A percentile compares a stretch with the other conserved stretches of the same genome.
phyloP scores from a whole-genome alignment of 2,329 filamentous ascomycete species.

The Cucurbitaria berberidis region DNA sequence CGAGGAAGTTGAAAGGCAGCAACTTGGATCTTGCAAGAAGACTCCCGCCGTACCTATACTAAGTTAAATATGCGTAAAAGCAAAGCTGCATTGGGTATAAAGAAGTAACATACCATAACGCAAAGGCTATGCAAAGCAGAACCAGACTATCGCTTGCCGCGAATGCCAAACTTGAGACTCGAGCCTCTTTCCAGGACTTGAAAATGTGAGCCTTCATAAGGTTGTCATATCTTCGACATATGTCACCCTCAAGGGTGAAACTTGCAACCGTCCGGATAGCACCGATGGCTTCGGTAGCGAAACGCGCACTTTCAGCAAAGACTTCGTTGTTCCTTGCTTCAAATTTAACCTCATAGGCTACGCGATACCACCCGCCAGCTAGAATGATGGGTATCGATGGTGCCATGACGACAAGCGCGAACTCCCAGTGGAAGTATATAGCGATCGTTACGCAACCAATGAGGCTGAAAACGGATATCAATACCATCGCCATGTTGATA shows the following conservation, averaged over 20 bases:
- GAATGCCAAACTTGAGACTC: conserved; percentile 45
- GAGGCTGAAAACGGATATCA: conserved; percentile 80
- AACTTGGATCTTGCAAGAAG: conserved; percentile 24
- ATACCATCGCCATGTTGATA: conserved; percentile 69
- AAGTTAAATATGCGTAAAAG: too few relatives aligned
- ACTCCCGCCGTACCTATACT: conserved; percentile 31
- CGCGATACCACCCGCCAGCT: conserved; percentile 77
- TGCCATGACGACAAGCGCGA: conserved; percentile 77
- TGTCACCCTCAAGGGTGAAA: conserved; percentile 82
- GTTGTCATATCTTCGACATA: conserved; percentile 71
- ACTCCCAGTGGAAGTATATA: conserved; percentile 80
- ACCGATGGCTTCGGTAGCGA: conserved; percentile 89
- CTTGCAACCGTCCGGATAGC: conserved; percentile 93
- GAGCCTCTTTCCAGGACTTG: conserved; percentile 70
- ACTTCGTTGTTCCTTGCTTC: conserved; percentile 67
- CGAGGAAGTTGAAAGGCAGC: conserved; percentile 25
- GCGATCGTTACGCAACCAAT: conserved; percentile 72
- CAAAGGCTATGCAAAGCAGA: conserved; percentile 54
- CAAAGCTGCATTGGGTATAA: not conserved
- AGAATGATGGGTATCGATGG: conserved; percentile 71
- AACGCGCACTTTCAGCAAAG: conserved; percentile 79
- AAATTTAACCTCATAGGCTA: conserved; percentile 57
- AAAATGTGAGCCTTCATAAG: conserved; percentile 73
- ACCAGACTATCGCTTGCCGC: conserved; percentile 64
- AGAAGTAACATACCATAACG: conserved; percentile 33